Percentiles rank a stretch among this genome's conserved stretches.
Conservation (phyloP, 192 early-diverging fungal species). For the Entomortierella lignicola region DNA sequence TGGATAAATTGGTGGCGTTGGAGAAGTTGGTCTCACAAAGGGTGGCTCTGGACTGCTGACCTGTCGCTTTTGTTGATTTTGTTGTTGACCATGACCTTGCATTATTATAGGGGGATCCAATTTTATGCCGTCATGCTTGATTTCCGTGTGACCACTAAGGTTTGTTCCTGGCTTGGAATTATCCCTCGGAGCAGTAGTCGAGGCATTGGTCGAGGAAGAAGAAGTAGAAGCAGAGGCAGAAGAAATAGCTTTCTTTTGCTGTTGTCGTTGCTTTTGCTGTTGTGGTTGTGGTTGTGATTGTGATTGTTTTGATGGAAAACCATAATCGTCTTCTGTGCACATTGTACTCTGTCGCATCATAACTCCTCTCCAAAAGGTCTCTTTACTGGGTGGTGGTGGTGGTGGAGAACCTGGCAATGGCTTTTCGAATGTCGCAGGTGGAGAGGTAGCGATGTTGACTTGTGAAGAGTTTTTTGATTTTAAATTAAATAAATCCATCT, state of each 20-base stretch:
- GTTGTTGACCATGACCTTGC: not conserved
- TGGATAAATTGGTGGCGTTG: constrained; percentile 5
- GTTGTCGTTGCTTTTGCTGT: no score
- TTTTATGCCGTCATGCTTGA: not conserved
- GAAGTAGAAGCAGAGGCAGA: no score
- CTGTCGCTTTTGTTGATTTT: constrained; percentile 4
- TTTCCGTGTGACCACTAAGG: constrained; percentile 13
- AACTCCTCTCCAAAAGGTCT: constrained; percentile 34
- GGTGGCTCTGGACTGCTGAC: not conserved
- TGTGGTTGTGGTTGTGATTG: not conserved
- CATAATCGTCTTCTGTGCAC: constrained; percentile 26
- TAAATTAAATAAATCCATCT: constrained; percentile 43
- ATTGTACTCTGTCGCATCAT: constrained; percentile 9
- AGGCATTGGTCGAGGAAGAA: no score
- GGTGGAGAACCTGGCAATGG: constrained; percentile 11
- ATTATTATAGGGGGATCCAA: not conserved
- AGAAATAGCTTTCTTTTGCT: no score
- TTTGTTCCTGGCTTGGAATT: constrained; percentile 8
- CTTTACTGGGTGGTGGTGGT: constrained; percentile 37
- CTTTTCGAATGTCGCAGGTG: not conserved
- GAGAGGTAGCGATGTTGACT: not conserved
- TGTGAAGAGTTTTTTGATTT: constrained; percentile 15
- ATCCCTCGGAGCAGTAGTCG: not conserved
- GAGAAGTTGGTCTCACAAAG: constrained; percentile 1
- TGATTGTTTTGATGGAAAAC: not conserved